phyloP scores from a whole-genome alignment of 768 basidiomycete genomes.

The Rhizopogon rudus region DNA sequence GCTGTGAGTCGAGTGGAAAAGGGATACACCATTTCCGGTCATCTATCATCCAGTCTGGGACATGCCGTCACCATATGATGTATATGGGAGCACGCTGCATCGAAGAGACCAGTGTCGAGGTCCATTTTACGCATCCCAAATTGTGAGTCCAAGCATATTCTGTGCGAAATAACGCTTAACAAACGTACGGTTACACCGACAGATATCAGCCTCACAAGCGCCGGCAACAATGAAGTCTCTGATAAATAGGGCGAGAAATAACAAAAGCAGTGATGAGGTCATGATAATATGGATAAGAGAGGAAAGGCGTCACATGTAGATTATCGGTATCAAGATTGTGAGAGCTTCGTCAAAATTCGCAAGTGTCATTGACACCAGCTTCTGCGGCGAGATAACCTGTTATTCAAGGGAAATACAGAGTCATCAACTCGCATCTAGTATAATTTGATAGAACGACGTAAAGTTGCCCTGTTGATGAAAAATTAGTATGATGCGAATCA shows the following conservation, averaged over 20 bases:
- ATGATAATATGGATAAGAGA: constrained; percentile 11
- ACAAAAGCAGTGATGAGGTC: constrained; percentile 18
- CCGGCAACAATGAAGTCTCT: constrained; percentile 15
- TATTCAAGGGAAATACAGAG: constrained; percentile 20
- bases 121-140: neutral
- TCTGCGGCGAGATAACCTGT: constrained; percentile 16
- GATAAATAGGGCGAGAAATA: constrained; percentile 8
- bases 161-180: constrained; percentile 5
- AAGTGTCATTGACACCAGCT: constrained; percentile 7
- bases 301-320: constrained; percentile 19
- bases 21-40: neutral
- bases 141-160: constrained; percentile 7
- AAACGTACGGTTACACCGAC: constrained; percentile 11
- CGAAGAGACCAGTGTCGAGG: neutral
- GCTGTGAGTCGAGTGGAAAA: neutral
- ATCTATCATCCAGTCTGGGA: neutral
- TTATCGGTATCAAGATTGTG: constrained; percentile 10
- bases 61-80: neutral
- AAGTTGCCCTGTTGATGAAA: constrained; percentile 8
- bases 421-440: constrained; percentile 19
- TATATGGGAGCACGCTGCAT: neutral
- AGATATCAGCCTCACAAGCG: constrained; percentile 7
- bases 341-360: constrained; percentile 6
- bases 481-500: constrained; percentile 6
- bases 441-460: constrained; percentile 16